phyloP scores from a whole-genome alignment of 1,284 basidiomycete species.

The Psilocybe mexicana region DNA sequence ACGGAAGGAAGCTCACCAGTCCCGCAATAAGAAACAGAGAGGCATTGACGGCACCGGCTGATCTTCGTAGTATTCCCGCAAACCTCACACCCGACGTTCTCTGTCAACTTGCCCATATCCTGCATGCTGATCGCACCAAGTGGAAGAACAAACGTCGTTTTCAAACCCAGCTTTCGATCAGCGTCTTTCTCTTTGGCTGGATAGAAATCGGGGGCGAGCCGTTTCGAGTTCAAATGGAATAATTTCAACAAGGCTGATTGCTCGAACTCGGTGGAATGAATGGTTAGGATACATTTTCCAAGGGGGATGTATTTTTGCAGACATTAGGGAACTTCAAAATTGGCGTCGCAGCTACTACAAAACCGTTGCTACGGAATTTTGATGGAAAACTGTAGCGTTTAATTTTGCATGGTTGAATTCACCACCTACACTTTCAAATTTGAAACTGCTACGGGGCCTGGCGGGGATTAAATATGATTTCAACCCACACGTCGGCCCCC shows the following conservation, averaged over 20 bases:
- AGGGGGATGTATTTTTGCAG: not conserved
- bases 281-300: conserved; percentile 6
- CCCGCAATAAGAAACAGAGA: conserved; percentile 39
- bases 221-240: conserved; percentile 31
- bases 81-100: conserved; percentile 36
- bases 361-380: too few relatives aligned
- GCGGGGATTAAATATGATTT: too few relatives aligned
- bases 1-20: conserved; percentile 24
- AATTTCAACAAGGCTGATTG: conserved; percentile 35
- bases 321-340: not conserved
- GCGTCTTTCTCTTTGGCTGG: not conserved
- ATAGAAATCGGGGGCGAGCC: conserved; percentile 29
- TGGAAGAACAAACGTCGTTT: conserved; percentile 37
- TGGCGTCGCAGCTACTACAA: too few relatives aligned
- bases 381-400: too few relatives aligned
- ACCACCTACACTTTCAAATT: too few relatives aligned
- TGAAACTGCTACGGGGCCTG: too few relatives aligned
- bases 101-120: conserved; percentile 36
- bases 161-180: conserved; percentile 21
- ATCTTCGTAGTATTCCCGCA: conserved; percentile 33
- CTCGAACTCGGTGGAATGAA: conserved; percentile 32
- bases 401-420: too few relatives aligned
- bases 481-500: too few relatives aligned
- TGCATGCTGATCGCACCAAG: conserved; percentile 36
- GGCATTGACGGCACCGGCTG: conserved; percentile 37